These are phyloP conservation scores for Xylaria hypoxylon DNA, from an alignment of 2,329 filamentous ascomycete species.

Conservation along the genomic window DNA sequence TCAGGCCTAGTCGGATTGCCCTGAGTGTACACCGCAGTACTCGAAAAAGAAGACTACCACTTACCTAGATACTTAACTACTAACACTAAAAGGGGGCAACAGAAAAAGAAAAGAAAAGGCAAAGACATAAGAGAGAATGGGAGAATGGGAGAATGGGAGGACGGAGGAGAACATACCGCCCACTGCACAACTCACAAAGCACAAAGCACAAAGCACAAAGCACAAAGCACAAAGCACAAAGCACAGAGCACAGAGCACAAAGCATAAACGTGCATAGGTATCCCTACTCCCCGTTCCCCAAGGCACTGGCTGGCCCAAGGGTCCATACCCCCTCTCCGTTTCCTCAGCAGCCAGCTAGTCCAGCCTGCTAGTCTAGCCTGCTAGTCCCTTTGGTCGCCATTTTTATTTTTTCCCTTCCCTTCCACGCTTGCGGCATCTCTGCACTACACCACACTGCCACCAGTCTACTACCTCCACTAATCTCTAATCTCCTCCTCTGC, in stretches of 20 bases:
- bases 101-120: constrained; percentile 14
- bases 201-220: no score
- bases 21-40: no score
- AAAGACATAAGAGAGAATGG: constrained; percentile 1
- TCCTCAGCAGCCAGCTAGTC: no score
- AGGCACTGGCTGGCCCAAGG: no score
- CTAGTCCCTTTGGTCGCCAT: constrained; percentile 3
- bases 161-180: neutral
- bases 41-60: neutral
- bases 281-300: no score
- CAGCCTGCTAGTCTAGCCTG: no score
- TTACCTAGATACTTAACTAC: no score
- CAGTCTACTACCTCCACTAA: no score
- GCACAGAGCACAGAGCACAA: no score
- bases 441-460: no score
- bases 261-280: no score
- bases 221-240: neutral
- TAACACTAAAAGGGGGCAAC: neutral
- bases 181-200: constrained; percentile 12
- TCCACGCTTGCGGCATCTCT: constrained; percentile 9
- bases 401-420: constrained; percentile 11
- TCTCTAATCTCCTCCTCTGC: constrained; percentile 8
- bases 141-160: neutral
- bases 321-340: no score
- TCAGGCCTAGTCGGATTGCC: neutral